phyloP scores from a whole-genome alignment of 768 basidiomycete genomes.

The Mycena epipterygia region DNA sequence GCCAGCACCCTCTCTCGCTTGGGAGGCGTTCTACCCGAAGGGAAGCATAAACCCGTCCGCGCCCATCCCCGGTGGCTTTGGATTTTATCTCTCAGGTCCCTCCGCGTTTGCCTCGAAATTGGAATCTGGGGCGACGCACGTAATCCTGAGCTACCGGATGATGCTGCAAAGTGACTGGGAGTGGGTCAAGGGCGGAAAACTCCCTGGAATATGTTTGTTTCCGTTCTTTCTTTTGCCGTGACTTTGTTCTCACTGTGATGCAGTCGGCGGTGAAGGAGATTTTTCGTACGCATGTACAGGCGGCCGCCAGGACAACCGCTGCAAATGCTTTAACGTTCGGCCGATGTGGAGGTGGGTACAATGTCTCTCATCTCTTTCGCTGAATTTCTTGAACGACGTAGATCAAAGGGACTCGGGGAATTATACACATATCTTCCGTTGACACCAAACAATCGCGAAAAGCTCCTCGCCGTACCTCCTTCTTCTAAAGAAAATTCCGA shows the following conservation, averaged over 20 bases:
- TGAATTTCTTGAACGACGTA: too few relatives aligned
- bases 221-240: background rate
- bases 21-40: conserved; percentile 73
- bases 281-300: conserved; percentile 77
- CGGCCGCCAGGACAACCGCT: conserved; percentile 72
- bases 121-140: conserved; percentile 62
- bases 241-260: background rate
- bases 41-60: conserved; percentile 73
- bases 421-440: conserved; percentile 79
- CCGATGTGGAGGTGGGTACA: conserved; percentile 86
- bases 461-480: conserved; percentile 63
- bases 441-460: conserved; percentile 56
- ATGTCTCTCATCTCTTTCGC: background rate
- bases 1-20: conserved; percentile 56
- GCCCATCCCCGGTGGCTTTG: conserved; percentile 71
- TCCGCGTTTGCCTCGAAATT: conserved; percentile 53
- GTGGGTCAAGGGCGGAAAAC: conserved; percentile 81
- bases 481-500: conserved; percentile 64
- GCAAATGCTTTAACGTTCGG: conserved; percentile 77
- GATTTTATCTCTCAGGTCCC: conserved; percentile 77
- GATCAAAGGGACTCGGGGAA: conserved; percentile 69
- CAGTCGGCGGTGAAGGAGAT: conserved; percentile 71
- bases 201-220: conserved; percentile 79
- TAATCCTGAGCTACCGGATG: conserved; percentile 74
- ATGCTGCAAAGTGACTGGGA: conserved; percentile 75